A percentile compares a stretch with the other conserved stretches of the same genome.
phyloP scores from a whole-genome alignment of 1,139 yeast species.

The Kazachstania sp. region DNA sequence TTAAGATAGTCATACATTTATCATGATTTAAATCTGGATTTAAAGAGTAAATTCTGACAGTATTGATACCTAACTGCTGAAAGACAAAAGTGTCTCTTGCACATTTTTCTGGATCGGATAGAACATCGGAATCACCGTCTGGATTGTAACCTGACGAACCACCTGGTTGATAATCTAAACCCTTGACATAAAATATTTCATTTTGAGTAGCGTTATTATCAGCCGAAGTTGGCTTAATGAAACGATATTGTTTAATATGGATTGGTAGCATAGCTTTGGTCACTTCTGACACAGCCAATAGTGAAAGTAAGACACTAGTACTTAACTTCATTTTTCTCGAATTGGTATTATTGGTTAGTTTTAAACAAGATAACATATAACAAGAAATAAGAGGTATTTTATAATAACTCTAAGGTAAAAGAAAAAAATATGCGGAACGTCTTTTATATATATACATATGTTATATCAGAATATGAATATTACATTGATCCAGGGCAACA shows the following conservation, averaged over 20 bases:
- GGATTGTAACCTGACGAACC: slow-evolving; percentile 53
- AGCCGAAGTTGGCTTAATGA: slow-evolving; percentile 38
- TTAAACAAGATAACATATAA: too few relatives aligned
- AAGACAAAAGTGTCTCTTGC: slow-evolving; percentile 73
- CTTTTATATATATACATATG: too few relatives aligned
- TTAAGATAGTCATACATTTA: slow-evolving; percentile 77
- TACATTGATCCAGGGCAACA: too few relatives aligned
- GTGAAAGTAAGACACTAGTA: slow-evolving; percentile 7
- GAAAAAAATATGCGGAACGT: too few relatives aligned
- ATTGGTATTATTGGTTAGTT: too few relatives aligned
- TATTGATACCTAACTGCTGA: slow-evolving; percentile 70
- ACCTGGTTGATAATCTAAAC: slow-evolving; percentile 68
- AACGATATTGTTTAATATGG: slow-evolving; percentile 38
- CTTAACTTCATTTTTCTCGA: slow-evolving; percentile 3
- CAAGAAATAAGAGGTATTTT: too few relatives aligned
- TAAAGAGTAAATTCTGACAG: slow-evolving; percentile 60
- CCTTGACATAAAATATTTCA: slow-evolving; percentile 44
- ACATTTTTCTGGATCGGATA: slow-evolving; percentile 64
- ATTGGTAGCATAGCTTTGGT: slow-evolving; percentile 40
- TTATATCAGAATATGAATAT: too few relatives aligned
- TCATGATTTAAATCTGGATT: slow-evolving; percentile 77
- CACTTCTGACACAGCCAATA: slow-evolving; percentile 13
- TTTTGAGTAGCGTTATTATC: slow-evolving; percentile 35
- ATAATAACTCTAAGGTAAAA: too few relatives aligned
- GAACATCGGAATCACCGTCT: slow-evolving; percentile 45